phyloP scores from a whole-genome alignment of 2,329 filamentous ascomycete species.

The Diaporthe destruens region DNA sequence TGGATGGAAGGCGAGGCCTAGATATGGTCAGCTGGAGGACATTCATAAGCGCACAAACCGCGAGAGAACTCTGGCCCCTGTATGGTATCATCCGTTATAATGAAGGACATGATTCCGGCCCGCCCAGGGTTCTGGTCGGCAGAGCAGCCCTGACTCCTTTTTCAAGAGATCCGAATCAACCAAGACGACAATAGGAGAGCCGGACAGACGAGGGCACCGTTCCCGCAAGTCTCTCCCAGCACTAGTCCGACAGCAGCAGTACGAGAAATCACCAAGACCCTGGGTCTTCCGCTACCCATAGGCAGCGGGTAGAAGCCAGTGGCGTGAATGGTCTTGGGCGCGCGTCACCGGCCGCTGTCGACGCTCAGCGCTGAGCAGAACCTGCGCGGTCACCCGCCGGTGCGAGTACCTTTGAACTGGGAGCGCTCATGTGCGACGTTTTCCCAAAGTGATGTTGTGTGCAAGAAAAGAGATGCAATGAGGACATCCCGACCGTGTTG shows the following conservation, averaged over 20 bases:
- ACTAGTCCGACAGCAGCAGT: constrained; percentile 32
- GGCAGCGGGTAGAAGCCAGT: constrained; percentile 35
- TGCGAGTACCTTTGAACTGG: constrained; percentile 39
- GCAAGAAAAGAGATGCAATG: neutral
- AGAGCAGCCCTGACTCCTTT: constrained; percentile 35
- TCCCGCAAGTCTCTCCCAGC: constrained; percentile 36
- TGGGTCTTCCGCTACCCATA: constrained; percentile 33
- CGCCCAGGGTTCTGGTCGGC: constrained; percentile 34
- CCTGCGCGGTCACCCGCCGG: constrained; percentile 37
- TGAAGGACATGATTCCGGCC: constrained; percentile 32
- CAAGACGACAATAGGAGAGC: constrained; percentile 31
- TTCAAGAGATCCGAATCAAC: neutral
- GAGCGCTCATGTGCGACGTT: constrained; percentile 23
- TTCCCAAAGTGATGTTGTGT: constrained; percentile 7
- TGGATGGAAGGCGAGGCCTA: constrained; percentile 19
- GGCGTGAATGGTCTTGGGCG: constrained; percentile 29
- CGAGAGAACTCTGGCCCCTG: constrained; percentile 25
- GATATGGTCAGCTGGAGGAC: constrained; percentile 18
- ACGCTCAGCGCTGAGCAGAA: constrained; percentile 36
- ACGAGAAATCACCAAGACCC: constrained; percentile 34
- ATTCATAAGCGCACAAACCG: constrained; percentile 21
- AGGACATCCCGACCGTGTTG: neutral
- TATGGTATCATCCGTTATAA: constrained; percentile 2
- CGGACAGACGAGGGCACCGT: constrained; percentile 32
- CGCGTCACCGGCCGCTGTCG: constrained; percentile 22